A percentile compares a stretch with the other conserved stretches of the same genome.
These are phyloP conservation scores for Trypanosoma mega DNA, from an alignment of 208 protist genomes.

Conservation along the genomic window DNA sequence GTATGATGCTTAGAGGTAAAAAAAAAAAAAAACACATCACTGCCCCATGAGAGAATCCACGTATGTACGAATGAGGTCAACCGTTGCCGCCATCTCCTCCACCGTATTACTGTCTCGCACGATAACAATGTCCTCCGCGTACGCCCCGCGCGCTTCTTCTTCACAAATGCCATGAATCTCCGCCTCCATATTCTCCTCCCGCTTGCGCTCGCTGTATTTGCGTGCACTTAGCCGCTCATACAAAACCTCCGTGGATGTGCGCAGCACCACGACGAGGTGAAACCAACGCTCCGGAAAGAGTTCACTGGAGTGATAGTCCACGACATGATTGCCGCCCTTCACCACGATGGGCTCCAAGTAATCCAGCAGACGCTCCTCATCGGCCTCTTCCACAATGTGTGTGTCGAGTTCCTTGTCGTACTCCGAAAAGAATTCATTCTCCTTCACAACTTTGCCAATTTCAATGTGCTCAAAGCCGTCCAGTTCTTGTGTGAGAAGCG, in stretches of 20 bases:
- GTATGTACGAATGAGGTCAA: slow-evolving; percentile 60
- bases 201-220: slow-evolving; percentile 93
- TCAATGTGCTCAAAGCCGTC: slow-evolving; percentile 81
- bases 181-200: slow-evolving; percentile 96
- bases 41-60: slow-evolving; percentile 49
- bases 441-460: slow-evolving; percentile 91
- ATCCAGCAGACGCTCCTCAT: slow-evolving; percentile 91
- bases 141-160: slow-evolving; percentile 94
- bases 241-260: slow-evolving; percentile 87
- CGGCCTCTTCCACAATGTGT: slow-evolving; percentile 94
- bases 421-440: slow-evolving; percentile 89
- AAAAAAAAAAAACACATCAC: slow-evolving; percentile 15
- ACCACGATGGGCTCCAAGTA: slow-evolving; percentile 93
- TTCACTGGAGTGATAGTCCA: slow-evolving; percentile 97
- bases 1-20: neutral
- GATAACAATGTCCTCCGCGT: slow-evolving; percentile 88
- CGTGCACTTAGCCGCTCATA: slow-evolving; percentile 91
- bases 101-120: slow-evolving; percentile 89
- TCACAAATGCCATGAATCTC: slow-evolving; percentile 97
- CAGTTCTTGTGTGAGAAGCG: slow-evolving; percentile 72
- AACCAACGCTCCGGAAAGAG: slow-evolving; percentile 98
- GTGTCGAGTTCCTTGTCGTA: slow-evolving; percentile 94
- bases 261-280: slow-evolving; percentile 95
- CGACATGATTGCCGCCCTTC: slow-evolving; percentile 84
- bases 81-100: slow-evolving; percentile 92